A percentile compares a stretch with the other conserved stretches of the same genome.
Evolutionary conservation across 208 protist species (phyloP).

Genomic region (Trypanosoma lewisi): DNA sequence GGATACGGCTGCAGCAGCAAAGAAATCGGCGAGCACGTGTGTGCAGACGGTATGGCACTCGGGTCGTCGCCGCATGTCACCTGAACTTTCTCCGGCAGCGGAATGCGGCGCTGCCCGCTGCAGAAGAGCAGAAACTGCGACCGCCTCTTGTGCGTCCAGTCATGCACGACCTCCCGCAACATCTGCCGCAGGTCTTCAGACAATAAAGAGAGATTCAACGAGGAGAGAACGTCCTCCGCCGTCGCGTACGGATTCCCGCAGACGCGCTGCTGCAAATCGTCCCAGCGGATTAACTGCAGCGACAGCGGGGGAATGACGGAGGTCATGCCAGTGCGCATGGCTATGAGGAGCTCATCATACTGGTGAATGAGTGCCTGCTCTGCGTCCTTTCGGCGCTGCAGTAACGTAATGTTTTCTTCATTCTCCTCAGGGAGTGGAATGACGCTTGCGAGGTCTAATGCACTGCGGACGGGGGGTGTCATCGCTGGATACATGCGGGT

Average conservation of each 20-base stretch:
- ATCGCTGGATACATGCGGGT: neutral
- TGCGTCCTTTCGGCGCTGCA: slow-evolving; percentile 42
- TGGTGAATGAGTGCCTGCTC: slow-evolving; percentile 76
- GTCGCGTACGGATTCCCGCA: slow-evolving; percentile 53
- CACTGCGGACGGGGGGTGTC: neutral
- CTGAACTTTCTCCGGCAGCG: slow-evolving; percentile 76
- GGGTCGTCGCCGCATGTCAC: slow-evolving; percentile 83
- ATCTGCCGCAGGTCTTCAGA: slow-evolving; percentile 39
- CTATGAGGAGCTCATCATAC: slow-evolving; percentile 68
- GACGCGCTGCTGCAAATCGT: slow-evolving; percentile 79
- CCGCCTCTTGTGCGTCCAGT: slow-evolving; percentile 49
- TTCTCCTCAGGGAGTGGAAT: neutral
- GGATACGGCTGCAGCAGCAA: slow-evolving; percentile 79
- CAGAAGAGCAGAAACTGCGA: slow-evolving; percentile 85
- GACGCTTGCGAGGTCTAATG: neutral
- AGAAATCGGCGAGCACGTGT: slow-evolving; percentile 89
- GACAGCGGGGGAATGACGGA: slow-evolving; percentile 50
- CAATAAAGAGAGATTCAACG: slow-evolving; percentile 60
- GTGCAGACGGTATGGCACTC: slow-evolving; percentile 67
- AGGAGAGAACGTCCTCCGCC: slow-evolving; percentile 69
- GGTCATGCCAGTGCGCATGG: slow-evolving; percentile 68
- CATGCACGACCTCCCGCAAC: slow-evolving; percentile 57
- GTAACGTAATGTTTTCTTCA: slow-evolving; percentile 21
- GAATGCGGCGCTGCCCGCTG: slow-evolving; percentile 78
- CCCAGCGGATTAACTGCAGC: slow-evolving; percentile 70